A percentile compares a stretch with the other conserved stretches of the same genome.
These are phyloP conservation scores for Ophidiomyces ophidiicola DNA, from an alignment of 2,329 filamentous ascomycete genomes.

Conservation along the genomic window DNA sequence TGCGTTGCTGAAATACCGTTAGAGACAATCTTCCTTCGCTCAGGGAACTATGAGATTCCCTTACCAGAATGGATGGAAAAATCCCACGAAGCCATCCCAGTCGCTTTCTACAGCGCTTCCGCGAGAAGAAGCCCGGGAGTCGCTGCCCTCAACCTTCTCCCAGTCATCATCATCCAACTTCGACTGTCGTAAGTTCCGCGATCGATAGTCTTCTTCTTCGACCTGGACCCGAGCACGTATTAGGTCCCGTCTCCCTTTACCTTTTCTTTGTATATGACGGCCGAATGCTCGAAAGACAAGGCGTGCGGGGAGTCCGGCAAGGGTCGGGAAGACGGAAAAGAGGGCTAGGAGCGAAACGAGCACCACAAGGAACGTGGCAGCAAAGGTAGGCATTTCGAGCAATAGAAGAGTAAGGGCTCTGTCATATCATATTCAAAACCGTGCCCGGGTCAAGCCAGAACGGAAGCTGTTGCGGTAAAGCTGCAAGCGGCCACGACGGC, in stretches of 20 bases:
- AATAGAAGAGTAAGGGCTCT: background rate
- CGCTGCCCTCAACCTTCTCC: slow-evolving; percentile 53
- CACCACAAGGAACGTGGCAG: slow-evolving; percentile 24
- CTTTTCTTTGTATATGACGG: slow-evolving; percentile 51
- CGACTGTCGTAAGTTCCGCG: slow-evolving; percentile 4
- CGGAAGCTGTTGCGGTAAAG: background rate
- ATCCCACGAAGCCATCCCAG: slow-evolving; percentile 80
- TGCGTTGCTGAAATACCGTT: slow-evolving; percentile 56
- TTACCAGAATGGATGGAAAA: slow-evolving; percentile 96
- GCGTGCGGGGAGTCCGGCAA: slow-evolving; percentile 25
- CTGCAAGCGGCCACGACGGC: background rate
- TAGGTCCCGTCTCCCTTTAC: slow-evolving; percentile 48
- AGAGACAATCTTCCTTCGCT: background rate
- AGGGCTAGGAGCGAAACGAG: slow-evolving; percentile 26
- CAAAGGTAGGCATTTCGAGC: slow-evolving; percentile 17
- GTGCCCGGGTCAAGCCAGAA: background rate
- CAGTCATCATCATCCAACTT: slow-evolving; percentile 50
- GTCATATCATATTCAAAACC: background rate
- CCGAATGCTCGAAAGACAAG: slow-evolving; percentile 38
- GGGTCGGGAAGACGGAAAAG: slow-evolving; percentile 25
- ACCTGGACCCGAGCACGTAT: slow-evolving; percentile 40
- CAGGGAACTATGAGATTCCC: slow-evolving; percentile 16
- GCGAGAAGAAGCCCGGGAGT: slow-evolving; percentile 35
- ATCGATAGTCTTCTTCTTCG: slow-evolving; percentile 29
- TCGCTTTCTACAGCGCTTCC: slow-evolving; percentile 38